These are phyloP conservation scores for Backusella australiensis DNA, from an alignment of 192 early-diverging fungal species.

Conservation along the genomic window DNA sequence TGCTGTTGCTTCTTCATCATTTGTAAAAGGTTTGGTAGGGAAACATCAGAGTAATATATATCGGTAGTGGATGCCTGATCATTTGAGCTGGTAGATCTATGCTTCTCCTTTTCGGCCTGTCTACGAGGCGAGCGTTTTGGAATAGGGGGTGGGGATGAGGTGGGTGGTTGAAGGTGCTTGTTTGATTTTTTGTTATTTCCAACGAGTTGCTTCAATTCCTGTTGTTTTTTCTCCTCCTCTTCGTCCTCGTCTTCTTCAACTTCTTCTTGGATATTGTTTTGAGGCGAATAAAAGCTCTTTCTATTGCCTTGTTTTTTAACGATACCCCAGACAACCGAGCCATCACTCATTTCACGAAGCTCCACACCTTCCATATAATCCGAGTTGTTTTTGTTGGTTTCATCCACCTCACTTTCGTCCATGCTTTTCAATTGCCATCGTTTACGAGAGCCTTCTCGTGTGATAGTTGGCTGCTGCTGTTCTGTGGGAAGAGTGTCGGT, in stretches of 20 bases:
- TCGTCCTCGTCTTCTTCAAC: constrained; percentile 12
- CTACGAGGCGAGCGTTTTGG: constrained; percentile 27
- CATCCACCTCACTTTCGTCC: not conserved
- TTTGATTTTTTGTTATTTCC: not conserved
- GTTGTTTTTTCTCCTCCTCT: constrained; percentile 7
- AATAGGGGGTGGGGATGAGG: constrained; percentile 21
- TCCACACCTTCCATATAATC: constrained; percentile 30
- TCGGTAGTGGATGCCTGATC: constrained; percentile 6
- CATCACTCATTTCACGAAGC: constrained; percentile 38
- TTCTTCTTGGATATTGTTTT: not conserved
- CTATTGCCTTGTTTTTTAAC: constrained; percentile 28
- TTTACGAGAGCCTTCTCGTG: constrained; percentile 6
- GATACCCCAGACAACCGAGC: constrained; percentile 33
- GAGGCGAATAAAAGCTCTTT: constrained; percentile 21
- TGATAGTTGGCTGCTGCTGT: not conserved
- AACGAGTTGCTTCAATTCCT: constrained; percentile 25
- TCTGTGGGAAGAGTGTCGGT: not conserved
- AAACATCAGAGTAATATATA: not conserved
- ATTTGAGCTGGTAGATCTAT: not conserved
- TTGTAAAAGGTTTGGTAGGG: constrained; percentile 4
- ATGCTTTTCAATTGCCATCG: not conserved
- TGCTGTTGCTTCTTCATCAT: constrained; percentile 11
- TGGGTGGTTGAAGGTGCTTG: not conserved
- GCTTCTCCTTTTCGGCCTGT: not conserved
- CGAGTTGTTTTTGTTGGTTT: not conserved